phyloP scores from a whole-genome alignment of 345 rosid genomes.

The thale cress (Arabidopsis thaliana) region DNA sequence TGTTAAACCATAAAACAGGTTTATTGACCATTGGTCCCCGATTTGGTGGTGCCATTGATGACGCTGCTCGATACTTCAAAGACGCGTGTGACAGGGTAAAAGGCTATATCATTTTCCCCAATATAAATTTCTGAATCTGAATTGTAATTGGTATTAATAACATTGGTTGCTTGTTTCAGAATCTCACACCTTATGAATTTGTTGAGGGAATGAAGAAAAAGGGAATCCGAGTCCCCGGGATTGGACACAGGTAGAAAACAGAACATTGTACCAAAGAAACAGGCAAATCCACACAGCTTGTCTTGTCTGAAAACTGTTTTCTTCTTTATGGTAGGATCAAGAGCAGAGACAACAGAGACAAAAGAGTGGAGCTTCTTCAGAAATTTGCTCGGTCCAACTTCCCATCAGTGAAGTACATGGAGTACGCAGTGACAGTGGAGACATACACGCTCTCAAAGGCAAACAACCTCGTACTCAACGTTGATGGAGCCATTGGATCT shows the following conservation, averaged over 20 bases:
- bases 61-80: slow-evolving; percentile 96
- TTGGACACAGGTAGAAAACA: slow-evolving; percentile 82
- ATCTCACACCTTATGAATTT: slow-evolving; percentile 89
- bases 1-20: slow-evolving; percentile 53
- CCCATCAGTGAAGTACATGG: slow-evolving; percentile 96
- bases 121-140: slow-evolving; percentile 27
- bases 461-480: slow-evolving; percentile 84
- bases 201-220: slow-evolving; percentile 98
- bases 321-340: slow-evolving; percentile 64
- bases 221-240: slow-evolving; percentile 98
- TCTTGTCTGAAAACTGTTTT: slow-evolving; percentile 10
- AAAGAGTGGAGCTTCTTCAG: slow-evolving; percentile 95
- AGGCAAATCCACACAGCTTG: neutral
- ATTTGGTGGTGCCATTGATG: slow-evolving; percentile 99
- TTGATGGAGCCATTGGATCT: slow-evolving; percentile 91
- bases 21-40: slow-evolving; percentile 97
- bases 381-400: slow-evolving; percentile 85
- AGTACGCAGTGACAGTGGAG: slow-evolving; percentile 88
- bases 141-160: neutral
- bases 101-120: neutral
- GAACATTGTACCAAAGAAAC: neutral
- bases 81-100: slow-evolving; percentile 92
- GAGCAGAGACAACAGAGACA: slow-evolving; percentile 97
- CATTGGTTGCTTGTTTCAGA: slow-evolving; percentile 51
- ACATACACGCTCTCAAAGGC: slow-evolving; percentile 89